Evolutionary conservation across 2,329 filamentous ascomycete species (phyloP).

Genomic region (Xylariaceae sp.): DNA sequence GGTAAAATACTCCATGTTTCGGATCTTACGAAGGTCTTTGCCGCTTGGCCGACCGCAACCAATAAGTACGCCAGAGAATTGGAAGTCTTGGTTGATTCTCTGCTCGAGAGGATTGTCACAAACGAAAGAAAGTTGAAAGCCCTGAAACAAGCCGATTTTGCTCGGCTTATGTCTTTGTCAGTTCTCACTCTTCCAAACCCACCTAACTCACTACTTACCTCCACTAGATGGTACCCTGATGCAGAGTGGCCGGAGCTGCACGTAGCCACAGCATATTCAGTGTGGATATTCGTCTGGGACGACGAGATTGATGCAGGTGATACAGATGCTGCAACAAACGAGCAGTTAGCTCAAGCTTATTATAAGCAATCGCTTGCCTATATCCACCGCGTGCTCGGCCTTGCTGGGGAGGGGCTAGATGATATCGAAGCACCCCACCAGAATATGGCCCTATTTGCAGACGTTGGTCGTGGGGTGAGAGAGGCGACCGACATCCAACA

Average conservation of each 20-base stretch:
- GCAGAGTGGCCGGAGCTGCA: constrained; percentile 43
- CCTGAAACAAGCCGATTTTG: constrained; percentile 43
- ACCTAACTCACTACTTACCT: background rate
- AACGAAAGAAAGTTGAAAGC: constrained; percentile 40
- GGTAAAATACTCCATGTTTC: constrained; percentile 34
- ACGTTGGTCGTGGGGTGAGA: constrained; percentile 33
- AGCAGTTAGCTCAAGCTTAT: constrained; percentile 38
- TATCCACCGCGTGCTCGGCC: constrained; percentile 36
- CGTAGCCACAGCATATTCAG: constrained; percentile 40
- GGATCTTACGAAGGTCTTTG: constrained; percentile 36
- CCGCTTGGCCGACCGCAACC: constrained; percentile 33
- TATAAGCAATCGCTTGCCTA: constrained; percentile 40
- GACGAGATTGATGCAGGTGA: constrained; percentile 44
- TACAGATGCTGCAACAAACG: constrained; percentile 38
- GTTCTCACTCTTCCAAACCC: constrained; percentile 7
- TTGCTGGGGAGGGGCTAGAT: constrained; percentile 21
- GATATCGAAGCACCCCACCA: constrained; percentile 27
- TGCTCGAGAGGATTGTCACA: constrained; percentile 36
- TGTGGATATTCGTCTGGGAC: constrained; percentile 46
- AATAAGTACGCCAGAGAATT: constrained; percentile 33
- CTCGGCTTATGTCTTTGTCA: constrained; percentile 40
- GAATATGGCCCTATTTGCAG: constrained; percentile 38
- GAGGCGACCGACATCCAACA: constrained; percentile 31
- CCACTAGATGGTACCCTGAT: constrained; percentile 41
- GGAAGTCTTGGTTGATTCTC: constrained; percentile 31